phyloP scores from a whole-genome alignment of 208 protist species.

The Balamuthia mandrillaris region DNA sequence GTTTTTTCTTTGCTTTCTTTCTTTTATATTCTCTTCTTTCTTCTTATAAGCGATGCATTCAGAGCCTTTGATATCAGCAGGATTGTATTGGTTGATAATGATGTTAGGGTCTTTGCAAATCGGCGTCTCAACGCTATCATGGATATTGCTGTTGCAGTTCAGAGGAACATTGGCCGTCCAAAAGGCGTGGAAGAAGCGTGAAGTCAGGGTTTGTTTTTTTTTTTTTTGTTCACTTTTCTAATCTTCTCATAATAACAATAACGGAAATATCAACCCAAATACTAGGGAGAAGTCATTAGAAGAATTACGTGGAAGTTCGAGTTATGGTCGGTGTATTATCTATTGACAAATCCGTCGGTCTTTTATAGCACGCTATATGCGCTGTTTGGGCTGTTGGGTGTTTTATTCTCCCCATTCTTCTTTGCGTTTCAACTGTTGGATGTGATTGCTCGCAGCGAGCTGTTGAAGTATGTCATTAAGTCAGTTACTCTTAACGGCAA shows the following conservation, averaged over 20 bases:
- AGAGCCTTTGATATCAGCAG: background rate
- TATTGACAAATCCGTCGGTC: background rate
- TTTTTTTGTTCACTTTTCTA: background rate
- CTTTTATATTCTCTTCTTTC: background rate
- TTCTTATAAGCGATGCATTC: background rate
- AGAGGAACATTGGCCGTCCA: background rate
- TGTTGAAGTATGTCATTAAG: constrained; percentile 33
- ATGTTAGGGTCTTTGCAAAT: background rate
- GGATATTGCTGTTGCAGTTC: background rate
- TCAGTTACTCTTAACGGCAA: constrained; percentile 27
- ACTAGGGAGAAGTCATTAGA: background rate
- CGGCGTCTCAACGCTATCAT: background rate
- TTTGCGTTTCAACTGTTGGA: constrained; percentile 37
- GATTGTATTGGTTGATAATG: background rate
- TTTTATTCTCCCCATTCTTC: background rate
- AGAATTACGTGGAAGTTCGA: background rate
- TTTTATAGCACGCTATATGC: background rate
- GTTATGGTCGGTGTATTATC: background rate
- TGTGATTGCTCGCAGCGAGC: background rate
- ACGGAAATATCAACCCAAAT: background rate
- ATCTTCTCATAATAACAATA: background rate
- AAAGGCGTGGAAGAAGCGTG: background rate
- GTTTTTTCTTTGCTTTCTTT: too few species aligned
- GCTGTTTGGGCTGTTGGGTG: background rate
- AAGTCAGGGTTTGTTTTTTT: background rate